Evolutionary conservation across 306 rosid genomes (phyloP), one percentile per base, ranked within the genome.

Genomic region (Medicago arabica): DNA sequence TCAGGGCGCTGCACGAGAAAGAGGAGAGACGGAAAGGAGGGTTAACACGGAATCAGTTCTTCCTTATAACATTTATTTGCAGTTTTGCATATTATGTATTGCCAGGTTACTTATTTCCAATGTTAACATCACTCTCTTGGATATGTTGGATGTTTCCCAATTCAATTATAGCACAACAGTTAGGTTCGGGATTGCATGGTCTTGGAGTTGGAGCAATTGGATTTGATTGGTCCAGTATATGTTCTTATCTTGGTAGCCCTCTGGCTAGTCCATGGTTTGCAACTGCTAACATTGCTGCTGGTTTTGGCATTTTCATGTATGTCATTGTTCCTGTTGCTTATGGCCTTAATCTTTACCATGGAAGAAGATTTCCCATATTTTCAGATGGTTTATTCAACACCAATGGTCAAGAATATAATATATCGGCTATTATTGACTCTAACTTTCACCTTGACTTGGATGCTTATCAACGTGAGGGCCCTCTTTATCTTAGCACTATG

Each of bases 221-320:
- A 14, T 76, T 90, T 11, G 96, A 92, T 71, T 92, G 97, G 97
- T 87, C 96, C 8, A 90, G 83, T 43, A 87, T 92, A 28, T 85
- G 88, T 69, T 72, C 97, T n/a, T 92, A 92, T 74, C 91, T 92
- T 34, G 88, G 87, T 8, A 92, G 94, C 80, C 97, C 97, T 2
- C 74, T 92, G 25, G 97, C 97, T 6, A 92, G 96, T 80, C 97
- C 97, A 9, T 92, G 97, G 97, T 92, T 92, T 72, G 97, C 97
- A 8, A 92, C 94, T 1, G 97, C 89, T 19, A 92, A 92, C 38
- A 41, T 92, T 54, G 92, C 97, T 57, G 91, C 74, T 75, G 96
- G 96, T 71, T 92, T 87, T 86, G 74, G 44, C 64, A 54, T 87
- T 53, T 64, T 92, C 61, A 67, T 84, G 81, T 92, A 92, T 71